Evolutionary conservation across 2,329 filamentous ascomycete species (phyloP).

Genomic region (Chaetomium globosum): DNA sequence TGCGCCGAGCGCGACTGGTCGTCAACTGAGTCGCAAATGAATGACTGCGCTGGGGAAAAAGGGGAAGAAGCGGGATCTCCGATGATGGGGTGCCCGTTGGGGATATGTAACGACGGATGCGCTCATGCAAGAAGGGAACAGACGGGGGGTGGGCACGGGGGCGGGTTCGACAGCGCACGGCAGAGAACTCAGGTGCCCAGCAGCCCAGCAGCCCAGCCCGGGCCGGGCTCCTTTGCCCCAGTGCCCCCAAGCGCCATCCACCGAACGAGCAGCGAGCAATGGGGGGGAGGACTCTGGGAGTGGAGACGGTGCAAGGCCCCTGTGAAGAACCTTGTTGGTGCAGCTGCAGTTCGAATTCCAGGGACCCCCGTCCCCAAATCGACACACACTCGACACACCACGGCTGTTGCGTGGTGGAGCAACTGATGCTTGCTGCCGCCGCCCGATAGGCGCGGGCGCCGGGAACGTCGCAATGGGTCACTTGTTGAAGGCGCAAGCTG

Average conservation of each 20-base stretch:
- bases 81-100: conserved; percentile 27
- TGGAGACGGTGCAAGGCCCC: conserved; percentile 28
- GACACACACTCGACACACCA: conserved; percentile 1
- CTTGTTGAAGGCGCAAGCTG: conserved; percentile 23
- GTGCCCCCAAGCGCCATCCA: conserved; percentile 14
- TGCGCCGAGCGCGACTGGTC: conserved; percentile 38
- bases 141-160: conserved; percentile 15
- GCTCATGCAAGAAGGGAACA: conserved; percentile 26
- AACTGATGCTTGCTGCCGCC: conserved; percentile 20
- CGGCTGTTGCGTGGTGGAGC: conserved; percentile 21
- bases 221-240: conserved; percentile 19
- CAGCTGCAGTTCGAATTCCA: conserved; percentile 22
- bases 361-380: conserved; percentile 27
- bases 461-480: conserved; percentile 12
- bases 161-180: conserved; percentile 10
- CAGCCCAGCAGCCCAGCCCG: not conserved
- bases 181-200: not conserved
- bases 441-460: conserved; percentile 13
- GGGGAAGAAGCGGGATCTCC: conserved; percentile 24
- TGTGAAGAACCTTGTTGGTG: conserved; percentile 13
- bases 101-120: conserved; percentile 34
- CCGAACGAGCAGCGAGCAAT: conserved; percentile 27
- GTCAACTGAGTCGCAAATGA: conserved; percentile 37
- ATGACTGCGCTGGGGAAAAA: conserved; percentile 35
- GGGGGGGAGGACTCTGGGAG: conserved; percentile 19